A percentile compares a stretch with the other conserved stretches of the same genome.
phyloP scores from a whole-genome alignment of 2,329 filamentous ascomycete species.

The Colletotrichum tabaci region DNA sequence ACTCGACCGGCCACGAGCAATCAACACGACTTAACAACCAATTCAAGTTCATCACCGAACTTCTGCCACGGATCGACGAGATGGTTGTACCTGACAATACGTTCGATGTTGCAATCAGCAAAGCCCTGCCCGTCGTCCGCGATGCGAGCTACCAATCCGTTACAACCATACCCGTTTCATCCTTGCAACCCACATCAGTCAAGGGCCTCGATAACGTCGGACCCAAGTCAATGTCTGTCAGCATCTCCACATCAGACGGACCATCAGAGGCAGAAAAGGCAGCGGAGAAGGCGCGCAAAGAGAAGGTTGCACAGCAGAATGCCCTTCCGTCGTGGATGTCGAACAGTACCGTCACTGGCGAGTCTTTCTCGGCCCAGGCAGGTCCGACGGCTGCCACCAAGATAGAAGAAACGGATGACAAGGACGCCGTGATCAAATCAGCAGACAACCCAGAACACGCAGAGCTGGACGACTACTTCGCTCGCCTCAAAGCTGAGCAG shows the following conservation, averaged over 20 bases:
- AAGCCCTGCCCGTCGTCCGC: slow-evolving; percentile 75
- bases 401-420: slow-evolving; percentile 62
- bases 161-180: slow-evolving; percentile 71
- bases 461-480: slow-evolving; percentile 78
- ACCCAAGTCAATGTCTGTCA: slow-evolving; percentile 78
- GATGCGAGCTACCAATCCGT: slow-evolving; percentile 72
- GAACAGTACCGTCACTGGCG: slow-evolving; percentile 77
- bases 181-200: slow-evolving; percentile 75
- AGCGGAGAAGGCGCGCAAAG: slow-evolving; percentile 75
- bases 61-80: slow-evolving; percentile 84
- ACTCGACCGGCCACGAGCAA: slow-evolving; percentile 79
- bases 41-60: slow-evolving; percentile 82
- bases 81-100: slow-evolving; percentile 81
- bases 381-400: slow-evolving; percentile 50
- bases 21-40: slow-evolving; percentile 83
- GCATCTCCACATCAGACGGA: slow-evolving; percentile 76
- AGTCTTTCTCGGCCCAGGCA: slow-evolving; percentile 67
- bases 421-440: slow-evolving; percentile 58
- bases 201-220: slow-evolving; percentile 77
- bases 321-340: slow-evolving; percentile 81
- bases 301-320: slow-evolving; percentile 77
- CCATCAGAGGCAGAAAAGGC: slow-evolving; percentile 77
- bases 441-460: slow-evolving; percentile 68
- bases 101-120: slow-evolving; percentile 78
- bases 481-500: slow-evolving; percentile 75